Evolutionary conservation across 495 filamentous ascomycete species (phyloP).

Genomic region (Saxophila tyrrhenica): DNA sequence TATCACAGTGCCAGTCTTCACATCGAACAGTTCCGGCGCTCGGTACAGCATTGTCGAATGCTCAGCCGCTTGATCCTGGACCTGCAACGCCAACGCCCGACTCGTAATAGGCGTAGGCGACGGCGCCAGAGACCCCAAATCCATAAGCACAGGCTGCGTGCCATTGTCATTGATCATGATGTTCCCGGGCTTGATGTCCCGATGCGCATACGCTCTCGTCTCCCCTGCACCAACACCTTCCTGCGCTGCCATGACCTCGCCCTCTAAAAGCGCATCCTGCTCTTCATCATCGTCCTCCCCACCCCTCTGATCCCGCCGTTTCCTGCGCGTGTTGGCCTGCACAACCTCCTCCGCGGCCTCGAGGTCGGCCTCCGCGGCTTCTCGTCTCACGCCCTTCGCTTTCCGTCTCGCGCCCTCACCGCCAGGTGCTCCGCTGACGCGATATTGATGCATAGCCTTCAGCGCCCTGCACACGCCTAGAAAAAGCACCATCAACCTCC

Average conservation of each 20-base stretch:
- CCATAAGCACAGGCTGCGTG: conserved; percentile 88
- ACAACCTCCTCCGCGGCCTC: conserved; percentile 45
- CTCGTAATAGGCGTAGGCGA: conserved; percentile 89
- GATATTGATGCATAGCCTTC: conserved; percentile 82
- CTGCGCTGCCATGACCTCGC: conserved; percentile 61
- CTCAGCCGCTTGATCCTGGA: conserved; percentile 89
- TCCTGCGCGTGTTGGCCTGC: conserved; percentile 36
- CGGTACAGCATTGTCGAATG: conserved; percentile 98
- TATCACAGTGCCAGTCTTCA: conserved; percentile 82
- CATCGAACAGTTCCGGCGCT: conserved; percentile 94
- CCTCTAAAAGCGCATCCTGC: conserved; percentile 70
- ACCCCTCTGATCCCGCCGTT: conserved; percentile 25
- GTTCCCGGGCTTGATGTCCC: conserved; percentile 97
- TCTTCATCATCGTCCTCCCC: conserved; percentile 48
- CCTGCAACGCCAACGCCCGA: conserved; percentile 76
- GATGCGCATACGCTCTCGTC: conserved; percentile 75
- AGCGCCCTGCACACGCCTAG: conserved; percentile 83
- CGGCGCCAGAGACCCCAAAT: conserved; percentile 81
- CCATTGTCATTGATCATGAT: conserved; percentile 93
- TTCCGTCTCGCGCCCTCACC: conserved; percentile 42
- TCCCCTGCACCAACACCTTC: conserved; percentile 61
- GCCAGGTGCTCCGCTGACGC: conserved; percentile 46
- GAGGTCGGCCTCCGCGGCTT: conserved; percentile 49
- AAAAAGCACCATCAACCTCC: conserved; percentile 77
- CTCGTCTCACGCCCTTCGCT: conserved; percentile 47